Evolutionary conservation across 805 yeast species (phyloP).

Genomic region (Lipomyces kockii): DNA sequence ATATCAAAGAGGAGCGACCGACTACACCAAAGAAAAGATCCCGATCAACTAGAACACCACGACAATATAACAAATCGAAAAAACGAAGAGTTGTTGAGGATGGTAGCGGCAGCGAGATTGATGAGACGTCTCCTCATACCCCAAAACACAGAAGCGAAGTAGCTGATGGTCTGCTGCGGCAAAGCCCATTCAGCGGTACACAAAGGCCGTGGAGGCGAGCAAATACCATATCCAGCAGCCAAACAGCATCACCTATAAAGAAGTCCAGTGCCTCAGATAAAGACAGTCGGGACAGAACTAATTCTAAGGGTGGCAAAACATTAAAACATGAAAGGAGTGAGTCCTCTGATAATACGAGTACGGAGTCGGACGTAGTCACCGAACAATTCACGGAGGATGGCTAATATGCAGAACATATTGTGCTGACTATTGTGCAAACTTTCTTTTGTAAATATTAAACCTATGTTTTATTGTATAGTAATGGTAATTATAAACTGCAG

Average conservation of each 20-base stretch:
- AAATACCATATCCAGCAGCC: neutral
- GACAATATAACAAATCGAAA: neutral
- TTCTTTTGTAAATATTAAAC: neutral
- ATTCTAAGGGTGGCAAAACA: neutral
- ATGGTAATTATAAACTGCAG: neutral
- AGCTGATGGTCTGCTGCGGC: neutral
- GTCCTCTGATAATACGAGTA: neutral
- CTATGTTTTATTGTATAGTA: neutral
- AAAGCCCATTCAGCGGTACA: neutral
- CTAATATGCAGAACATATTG: neutral
- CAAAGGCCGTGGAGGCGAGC: neutral
- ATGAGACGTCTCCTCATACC: neutral
- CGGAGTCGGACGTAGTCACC: neutral
- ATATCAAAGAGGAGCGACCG: constrained; percentile 1
- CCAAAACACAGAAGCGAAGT: constrained; percentile 8
- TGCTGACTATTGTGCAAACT: neutral
- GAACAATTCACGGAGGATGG: neutral
- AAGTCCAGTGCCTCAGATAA: neutral
- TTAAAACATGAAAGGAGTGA: neutral
- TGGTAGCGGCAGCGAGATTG: constrained; percentile 2
- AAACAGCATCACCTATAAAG: neutral
- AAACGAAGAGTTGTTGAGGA: neutral
- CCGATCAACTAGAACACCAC: neutral
- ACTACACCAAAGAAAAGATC: neutral
- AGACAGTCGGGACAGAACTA: neutral